Conservation (phyloP, 371 early-diverging fungal genomes). For the Rhizopus sp. region DNA sequence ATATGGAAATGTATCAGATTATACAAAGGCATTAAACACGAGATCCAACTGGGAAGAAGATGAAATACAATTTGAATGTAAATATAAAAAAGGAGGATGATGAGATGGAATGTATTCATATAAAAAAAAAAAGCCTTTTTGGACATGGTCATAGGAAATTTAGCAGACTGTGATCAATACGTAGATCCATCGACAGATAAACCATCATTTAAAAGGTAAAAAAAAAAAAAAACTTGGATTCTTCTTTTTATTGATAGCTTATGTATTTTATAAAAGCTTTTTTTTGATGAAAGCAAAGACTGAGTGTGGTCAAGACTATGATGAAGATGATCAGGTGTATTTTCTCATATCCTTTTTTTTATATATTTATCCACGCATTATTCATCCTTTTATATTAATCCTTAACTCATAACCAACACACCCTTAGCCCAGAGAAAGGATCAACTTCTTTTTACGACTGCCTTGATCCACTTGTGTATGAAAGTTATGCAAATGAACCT, state of each 20-base stretch:
- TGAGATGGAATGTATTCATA: slow-evolving; percentile 1
- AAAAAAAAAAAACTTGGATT: no score
- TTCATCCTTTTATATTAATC: background rate
- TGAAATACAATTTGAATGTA: slow-evolving; percentile 4
- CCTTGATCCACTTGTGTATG: slow-evolving; percentile 44
- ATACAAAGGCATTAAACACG: slow-evolving; percentile 24
- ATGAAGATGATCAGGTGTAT: slow-evolving; percentile 29
- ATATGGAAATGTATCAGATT: slow-evolving; percentile 31
- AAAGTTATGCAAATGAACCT: slow-evolving; percentile 16
- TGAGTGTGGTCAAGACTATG: slow-evolving; percentile 22
- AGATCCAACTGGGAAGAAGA: slow-evolving; percentile 25
- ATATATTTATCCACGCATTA: background rate
- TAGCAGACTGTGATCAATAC: slow-evolving; percentile 23
- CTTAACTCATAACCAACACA: slow-evolving; percentile 18
- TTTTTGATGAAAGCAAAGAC: slow-evolving; percentile 25
- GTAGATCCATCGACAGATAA: slow-evolving; percentile 7
- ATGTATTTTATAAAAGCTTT: slow-evolving; percentile 8
- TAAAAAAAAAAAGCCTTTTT: slow-evolving; percentile 19
- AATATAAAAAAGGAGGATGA: background rate
- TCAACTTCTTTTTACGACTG: slow-evolving; percentile 38
- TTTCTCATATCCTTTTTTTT: slow-evolving; percentile 27
- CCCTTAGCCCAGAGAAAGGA: slow-evolving; percentile 21
- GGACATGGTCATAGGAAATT: slow-evolving; percentile 24
- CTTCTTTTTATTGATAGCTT: background rate
- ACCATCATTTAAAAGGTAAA: slow-evolving; percentile 25